Evolutionary conservation across 2,329 filamentous ascomycete genomes (phyloP).

Genomic region (Talaromyces rugulosus): DNA sequence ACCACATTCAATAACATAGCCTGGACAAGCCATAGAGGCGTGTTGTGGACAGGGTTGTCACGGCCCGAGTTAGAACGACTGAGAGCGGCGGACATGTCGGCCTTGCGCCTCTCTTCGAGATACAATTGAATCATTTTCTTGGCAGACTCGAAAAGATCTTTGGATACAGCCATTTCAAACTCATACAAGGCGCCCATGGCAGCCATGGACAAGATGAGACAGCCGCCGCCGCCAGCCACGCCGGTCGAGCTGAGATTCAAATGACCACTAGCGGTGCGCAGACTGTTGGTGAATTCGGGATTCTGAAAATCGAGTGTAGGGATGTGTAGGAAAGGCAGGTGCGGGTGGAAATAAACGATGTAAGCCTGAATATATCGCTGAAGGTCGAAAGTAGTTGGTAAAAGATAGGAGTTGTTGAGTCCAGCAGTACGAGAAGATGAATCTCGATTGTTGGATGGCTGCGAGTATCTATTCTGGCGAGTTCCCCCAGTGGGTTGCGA

Average conservation of each 20-base stretch:
- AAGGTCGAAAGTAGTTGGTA: conserved; percentile 79
- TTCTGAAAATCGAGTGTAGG: conserved; percentile 88
- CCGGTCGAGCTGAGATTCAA: conserved; percentile 50
- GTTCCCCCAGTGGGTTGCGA: conserved; percentile 54
- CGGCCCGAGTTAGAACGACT: conserved; percentile 49
- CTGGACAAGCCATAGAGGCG: conserved; percentile 91
- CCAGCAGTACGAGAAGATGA: conserved; percentile 31
- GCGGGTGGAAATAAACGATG: conserved; percentile 87
- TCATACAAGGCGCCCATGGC: conserved; percentile 87
- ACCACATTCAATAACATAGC: conserved; percentile 95
- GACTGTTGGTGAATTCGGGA: conserved; percentile 58
- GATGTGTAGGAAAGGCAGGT: conserved; percentile 90
- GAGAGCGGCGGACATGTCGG: conserved; percentile 64
- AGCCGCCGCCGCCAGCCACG: conserved; percentile 73
- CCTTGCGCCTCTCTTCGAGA: conserved; percentile 83
- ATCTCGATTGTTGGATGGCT: conserved; percentile 47
- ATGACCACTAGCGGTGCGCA: conserved; percentile 54
- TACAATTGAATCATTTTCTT: conserved; percentile 95
- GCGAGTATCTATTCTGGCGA: conserved; percentile 57
- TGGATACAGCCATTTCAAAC: conserved; percentile 71
- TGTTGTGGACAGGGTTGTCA: conserved; percentile 65
- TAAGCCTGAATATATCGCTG: conserved; percentile 89
- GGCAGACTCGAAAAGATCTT: conserved; percentile 83
- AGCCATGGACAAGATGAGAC: conserved; percentile 81
- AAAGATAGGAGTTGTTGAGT: conserved; percentile 43